Conservation (phyloP, 495 filamentous ascomycete species). For the Podospora anserina region DNA sequence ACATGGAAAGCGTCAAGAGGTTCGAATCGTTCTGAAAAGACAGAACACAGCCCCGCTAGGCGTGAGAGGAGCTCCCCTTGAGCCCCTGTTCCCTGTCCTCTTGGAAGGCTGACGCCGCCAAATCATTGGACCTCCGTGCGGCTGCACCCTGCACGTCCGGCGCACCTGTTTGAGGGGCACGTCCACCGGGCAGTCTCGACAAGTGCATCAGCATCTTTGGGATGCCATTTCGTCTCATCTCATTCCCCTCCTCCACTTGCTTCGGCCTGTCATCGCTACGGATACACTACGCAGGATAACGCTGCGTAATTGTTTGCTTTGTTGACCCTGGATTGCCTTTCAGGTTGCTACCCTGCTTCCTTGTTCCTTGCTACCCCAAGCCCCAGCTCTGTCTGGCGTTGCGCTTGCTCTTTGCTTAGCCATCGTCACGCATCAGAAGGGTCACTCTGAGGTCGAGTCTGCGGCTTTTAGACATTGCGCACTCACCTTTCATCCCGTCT, state of each 20-base stretch:
- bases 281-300: not conserved
- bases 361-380: not conserved
- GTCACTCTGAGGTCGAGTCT: not conserved
- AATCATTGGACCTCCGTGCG: not conserved
- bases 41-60: conserved; percentile 3
- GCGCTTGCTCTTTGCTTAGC: conserved; percentile 4
- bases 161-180: conserved; percentile 4
- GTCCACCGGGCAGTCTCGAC: not conserved
- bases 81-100: conserved; percentile 1
- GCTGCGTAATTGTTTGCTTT: conserved; percentile 1
- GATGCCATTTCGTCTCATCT: conserved; percentile 24
- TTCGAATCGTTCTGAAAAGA: not conserved
- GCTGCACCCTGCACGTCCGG: not conserved
- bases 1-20: not conserved
- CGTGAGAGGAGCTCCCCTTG: conserved; percentile 2
- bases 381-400: not conserved
- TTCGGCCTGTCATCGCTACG: not conserved
- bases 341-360: not conserved
- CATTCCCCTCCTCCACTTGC: conserved; percentile 4
- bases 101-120: not conserved
- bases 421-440: conserved; percentile 3
- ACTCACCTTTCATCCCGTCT: conserved; percentile 7
- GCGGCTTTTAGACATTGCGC: not conserved
- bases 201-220: conserved; percentile 13
- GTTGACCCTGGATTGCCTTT: not conserved